These are phyloP conservation scores for Pichia pseudocactophila DNA, from an alignment of 805 yeast genomes.

Conservation along the genomic window DNA sequence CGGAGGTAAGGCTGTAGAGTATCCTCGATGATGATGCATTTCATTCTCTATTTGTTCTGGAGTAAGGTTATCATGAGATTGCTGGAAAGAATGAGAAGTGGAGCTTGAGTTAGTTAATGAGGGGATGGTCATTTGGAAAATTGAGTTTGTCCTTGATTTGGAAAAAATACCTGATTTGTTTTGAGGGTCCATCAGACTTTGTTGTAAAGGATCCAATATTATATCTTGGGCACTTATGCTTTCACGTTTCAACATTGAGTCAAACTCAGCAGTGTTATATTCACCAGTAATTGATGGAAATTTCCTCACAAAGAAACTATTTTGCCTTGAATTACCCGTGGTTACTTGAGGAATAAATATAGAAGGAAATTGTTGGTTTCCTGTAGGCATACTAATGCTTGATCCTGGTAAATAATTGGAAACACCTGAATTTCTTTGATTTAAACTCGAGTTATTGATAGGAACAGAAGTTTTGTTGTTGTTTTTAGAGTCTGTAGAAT, in stretches of 20 bases:
- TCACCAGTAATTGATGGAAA: conserved; percentile 24
- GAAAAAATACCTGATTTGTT: background rate
- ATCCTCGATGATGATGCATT: background rate
- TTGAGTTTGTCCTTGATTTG: conserved; percentile 8
- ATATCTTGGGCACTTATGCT: conserved; percentile 19
- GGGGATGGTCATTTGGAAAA: conserved; percentile 13
- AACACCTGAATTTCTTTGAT: background rate
- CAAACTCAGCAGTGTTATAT: conserved; percentile 26
- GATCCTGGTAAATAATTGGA: background rate
- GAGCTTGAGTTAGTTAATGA: conserved; percentile 1
- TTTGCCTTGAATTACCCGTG: conserved; percentile 17
- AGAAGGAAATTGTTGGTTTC: background rate
- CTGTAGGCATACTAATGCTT: background rate
- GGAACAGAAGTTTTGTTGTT: background rate
- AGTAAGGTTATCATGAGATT: background rate
- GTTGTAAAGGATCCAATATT: conserved; percentile 21
- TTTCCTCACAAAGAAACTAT: conserved; percentile 23
- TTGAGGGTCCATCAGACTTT: conserved; percentile 15
- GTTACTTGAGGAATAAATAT: background rate
- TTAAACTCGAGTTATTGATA: background rate
- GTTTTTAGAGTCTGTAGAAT: background rate
- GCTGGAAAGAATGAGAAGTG: background rate
- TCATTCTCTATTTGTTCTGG: background rate
- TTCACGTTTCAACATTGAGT: conserved; percentile 29
- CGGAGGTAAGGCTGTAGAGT: background rate